These are phyloP conservation scores for Monosporascus ibericus DNA, from an alignment of 2,329 filamentous ascomycete genomes.

Conservation along the genomic window DNA sequence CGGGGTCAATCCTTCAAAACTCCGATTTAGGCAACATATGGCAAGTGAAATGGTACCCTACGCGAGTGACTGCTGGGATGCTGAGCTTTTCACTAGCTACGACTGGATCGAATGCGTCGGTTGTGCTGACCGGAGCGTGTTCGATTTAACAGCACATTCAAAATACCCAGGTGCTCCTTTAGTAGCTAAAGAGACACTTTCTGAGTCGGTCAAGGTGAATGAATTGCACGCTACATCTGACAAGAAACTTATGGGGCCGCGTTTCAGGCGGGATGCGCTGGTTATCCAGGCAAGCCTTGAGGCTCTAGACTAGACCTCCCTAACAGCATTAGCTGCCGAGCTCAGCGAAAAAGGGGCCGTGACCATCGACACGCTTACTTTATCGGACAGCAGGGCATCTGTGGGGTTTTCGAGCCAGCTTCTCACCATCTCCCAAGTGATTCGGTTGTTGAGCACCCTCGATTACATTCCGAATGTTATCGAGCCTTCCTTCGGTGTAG, in stretches of 20 bases:
- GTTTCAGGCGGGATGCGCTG: slow-evolving; percentile 62
- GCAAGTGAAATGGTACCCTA: slow-evolving; percentile 50
- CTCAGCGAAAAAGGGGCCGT: too few species aligned
- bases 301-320: slow-evolving; percentile 51
- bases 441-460: too few species aligned
- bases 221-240: slow-evolving; percentile 50
- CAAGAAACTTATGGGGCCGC: slow-evolving; percentile 63
- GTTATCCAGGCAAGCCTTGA: slow-evolving; percentile 57
- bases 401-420: neutral
- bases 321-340: slow-evolving; percentile 44
- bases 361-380: neutral
- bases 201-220: too few species aligned
- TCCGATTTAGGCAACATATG: slow-evolving; percentile 67
- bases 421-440: slow-evolving; percentile 1
- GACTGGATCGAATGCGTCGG: too few species aligned
- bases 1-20: slow-evolving; percentile 52
- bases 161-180: too few species aligned
- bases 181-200: too few species aligned
- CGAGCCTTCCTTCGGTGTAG: too few species aligned
- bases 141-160: too few species aligned
- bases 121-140: too few species aligned
- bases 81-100: too few species aligned
- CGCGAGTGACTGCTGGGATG: too few species aligned
- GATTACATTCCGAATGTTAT: too few species aligned
- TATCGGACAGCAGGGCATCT: neutral